phyloP scores from a whole-genome alignment of 2,329 filamentous ascomycete genomes.

The Fusarium pininemorale region DNA sequence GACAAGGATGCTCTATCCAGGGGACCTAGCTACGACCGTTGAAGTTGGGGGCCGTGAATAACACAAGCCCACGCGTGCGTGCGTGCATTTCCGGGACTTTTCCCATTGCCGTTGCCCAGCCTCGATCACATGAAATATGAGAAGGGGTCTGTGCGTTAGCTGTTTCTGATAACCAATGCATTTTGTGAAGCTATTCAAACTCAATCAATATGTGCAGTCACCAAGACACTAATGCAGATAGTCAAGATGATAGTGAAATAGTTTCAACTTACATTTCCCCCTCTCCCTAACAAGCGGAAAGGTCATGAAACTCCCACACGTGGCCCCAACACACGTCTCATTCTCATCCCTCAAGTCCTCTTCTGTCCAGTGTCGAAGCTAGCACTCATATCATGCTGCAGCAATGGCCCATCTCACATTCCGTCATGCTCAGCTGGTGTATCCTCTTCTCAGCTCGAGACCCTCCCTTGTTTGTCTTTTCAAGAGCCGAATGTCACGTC shows the following conservation, averaged over 20 bases:
- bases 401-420: background rate
- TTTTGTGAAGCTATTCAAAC: slow-evolving; percentile 1
- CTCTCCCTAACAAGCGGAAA: background rate
- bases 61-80: background rate
- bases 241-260: background rate
- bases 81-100: background rate
- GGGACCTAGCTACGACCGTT: slow-evolving; percentile 14
- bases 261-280: background rate
- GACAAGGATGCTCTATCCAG: slow-evolving; percentile 19
- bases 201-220: background rate
- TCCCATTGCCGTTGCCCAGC: slow-evolving; percentile 3
- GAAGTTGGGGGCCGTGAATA: background rate
- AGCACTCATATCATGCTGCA: background rate
- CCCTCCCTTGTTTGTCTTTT: background rate
- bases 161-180: background rate
- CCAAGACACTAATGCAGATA: background rate
- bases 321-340: slow-evolving; percentile 8
- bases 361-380: background rate
- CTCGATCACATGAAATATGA: background rate
- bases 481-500: slow-evolving; percentile 19
- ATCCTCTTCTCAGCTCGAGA: slow-evolving; percentile 15
- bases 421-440: background rate
- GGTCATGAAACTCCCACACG: slow-evolving; percentile 8
- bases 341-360: background rate
- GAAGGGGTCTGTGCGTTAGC: slow-evolving; percentile 1